Evolutionary conservation across 345 rosid species (phyloP).

Genomic region (Populus deltoides): DNA sequence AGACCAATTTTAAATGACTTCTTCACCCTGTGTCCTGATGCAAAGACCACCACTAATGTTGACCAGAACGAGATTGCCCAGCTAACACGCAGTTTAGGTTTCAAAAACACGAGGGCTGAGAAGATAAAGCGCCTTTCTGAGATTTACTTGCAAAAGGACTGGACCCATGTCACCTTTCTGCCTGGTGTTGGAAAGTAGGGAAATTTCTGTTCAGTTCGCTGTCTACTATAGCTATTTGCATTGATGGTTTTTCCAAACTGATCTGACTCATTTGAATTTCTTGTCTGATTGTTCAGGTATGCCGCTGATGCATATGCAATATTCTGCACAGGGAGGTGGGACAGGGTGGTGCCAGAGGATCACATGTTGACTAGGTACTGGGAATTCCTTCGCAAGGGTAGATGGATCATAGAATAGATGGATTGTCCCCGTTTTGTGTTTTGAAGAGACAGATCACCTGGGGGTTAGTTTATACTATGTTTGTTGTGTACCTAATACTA

Average conservation of each 20-base stretch:
- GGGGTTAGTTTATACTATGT: too few relatives aligned
- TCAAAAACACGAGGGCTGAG: conserved; percentile 60
- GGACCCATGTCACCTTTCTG: conserved; percentile 81
- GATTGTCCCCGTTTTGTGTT: too few relatives aligned
- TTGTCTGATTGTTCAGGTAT: conserved; percentile 45
- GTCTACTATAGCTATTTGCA: background rate
- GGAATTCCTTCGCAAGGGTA: too few relatives aligned
- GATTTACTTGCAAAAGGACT: conserved; percentile 54
- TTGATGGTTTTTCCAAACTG: background rate
- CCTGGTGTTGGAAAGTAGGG: conserved; percentile 75
- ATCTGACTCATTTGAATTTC: background rate
- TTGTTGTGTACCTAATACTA: too few relatives aligned
- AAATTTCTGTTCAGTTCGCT: background rate
- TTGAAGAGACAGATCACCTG: too few relatives aligned
- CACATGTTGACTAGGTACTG: conserved; percentile 31
- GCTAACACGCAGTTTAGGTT: conserved; percentile 50
- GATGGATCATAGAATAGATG: too few relatives aligned
- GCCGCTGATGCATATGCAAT: conserved; percentile 90
- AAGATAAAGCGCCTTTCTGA: conserved; percentile 52
- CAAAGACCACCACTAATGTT: conserved; percentile 52
- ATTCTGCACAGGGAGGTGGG: conserved; percentile 82
- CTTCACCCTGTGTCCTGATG: conserved; percentile 64
- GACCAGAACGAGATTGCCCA: conserved; percentile 40
- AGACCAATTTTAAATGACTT: conserved; percentile 43
- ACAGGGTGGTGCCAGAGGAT: conserved; percentile 58